Conservation (phyloP, 140 eudicot genomes). For the Stevia rebaudiana region DNA sequence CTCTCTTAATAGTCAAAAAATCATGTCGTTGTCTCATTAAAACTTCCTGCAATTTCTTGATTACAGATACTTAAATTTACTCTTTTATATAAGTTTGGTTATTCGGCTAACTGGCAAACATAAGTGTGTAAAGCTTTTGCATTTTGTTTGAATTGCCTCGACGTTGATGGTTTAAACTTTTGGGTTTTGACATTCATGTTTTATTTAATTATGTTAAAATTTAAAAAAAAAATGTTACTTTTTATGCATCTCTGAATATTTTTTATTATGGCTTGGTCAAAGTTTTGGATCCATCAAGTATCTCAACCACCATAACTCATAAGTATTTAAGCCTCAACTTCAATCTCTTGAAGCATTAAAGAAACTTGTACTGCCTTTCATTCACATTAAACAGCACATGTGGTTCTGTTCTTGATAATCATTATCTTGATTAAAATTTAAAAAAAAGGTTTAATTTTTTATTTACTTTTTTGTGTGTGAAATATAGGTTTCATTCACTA, state of each 20-base stretch:
- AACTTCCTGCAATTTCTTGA: not conserved
- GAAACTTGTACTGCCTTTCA: conserved; percentile 20
- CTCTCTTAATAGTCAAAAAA: not conserved
- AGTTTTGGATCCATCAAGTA: conserved; percentile 18
- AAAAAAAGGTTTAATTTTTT: not conserved
- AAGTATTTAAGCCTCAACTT: conserved; percentile 24
- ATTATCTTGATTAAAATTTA: not conserved
- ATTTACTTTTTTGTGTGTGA: not conserved
- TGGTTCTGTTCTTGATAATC: not conserved
- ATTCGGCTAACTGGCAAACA: not conserved
- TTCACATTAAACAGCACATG: conserved; percentile 8
- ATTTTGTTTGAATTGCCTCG: not conserved
- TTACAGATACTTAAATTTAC: not conserved
- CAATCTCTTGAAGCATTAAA: conserved; percentile 17
- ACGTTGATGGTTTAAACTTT: not conserved
- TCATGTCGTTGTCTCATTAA: not conserved
- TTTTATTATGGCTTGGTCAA: conserved; percentile 8
- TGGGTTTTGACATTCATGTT: no score
- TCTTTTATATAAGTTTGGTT: not conserved
- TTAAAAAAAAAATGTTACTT: not conserved
- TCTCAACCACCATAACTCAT: conserved; percentile 20
- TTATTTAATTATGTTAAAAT: no score
- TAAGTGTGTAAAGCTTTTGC: not conserved
- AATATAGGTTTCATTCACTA: conserved; percentile 56
- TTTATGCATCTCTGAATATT: not conserved